Percentiles rank a stretch among this genome's conserved stretches.
Conservation (phyloP, 257 asterid genomes). For the Capsicum baccatum region DNA sequence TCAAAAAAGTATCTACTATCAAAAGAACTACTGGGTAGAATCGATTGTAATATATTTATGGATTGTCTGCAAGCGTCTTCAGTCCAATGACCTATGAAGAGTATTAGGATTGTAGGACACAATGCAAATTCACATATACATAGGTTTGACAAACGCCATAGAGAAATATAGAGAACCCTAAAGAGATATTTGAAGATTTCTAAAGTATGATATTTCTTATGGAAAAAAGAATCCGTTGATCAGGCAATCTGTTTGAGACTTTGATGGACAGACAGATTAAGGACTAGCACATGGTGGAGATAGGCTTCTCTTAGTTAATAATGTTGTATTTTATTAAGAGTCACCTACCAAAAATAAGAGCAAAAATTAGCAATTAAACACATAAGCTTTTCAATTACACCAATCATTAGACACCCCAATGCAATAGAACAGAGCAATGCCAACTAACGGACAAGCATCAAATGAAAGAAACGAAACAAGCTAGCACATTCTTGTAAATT, state of each 20-base stretch:
- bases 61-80: constrained; percentile 9
- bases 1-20: neutral
- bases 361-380: neutral
- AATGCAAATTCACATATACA: neutral
- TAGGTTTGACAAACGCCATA: neutral
- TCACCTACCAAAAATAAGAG: neutral
- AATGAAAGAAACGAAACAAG: neutral
- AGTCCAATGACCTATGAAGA: constrained; percentile 1
- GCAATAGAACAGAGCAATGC: neutral
- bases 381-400: constrained; percentile 10
- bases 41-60: neutral
- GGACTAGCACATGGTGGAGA: neutral
- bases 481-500: neutral
- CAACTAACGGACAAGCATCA: neutral
- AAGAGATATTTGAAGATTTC: neutral
- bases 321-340: neutral
- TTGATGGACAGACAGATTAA: neutral
- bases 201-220: neutral
- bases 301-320: neutral
- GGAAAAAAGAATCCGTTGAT: constrained; percentile 8
- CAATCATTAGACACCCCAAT: neutral
- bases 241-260: neutral
- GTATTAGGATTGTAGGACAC: neutral
- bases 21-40: constrained; percentile 17
- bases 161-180: constrained; percentile 9